Evolutionary conservation across 495 filamentous ascomycete genomes (phyloP), one percentile per base, ranked within the genome.

Genomic region (Xylaria intraflava): DNA sequence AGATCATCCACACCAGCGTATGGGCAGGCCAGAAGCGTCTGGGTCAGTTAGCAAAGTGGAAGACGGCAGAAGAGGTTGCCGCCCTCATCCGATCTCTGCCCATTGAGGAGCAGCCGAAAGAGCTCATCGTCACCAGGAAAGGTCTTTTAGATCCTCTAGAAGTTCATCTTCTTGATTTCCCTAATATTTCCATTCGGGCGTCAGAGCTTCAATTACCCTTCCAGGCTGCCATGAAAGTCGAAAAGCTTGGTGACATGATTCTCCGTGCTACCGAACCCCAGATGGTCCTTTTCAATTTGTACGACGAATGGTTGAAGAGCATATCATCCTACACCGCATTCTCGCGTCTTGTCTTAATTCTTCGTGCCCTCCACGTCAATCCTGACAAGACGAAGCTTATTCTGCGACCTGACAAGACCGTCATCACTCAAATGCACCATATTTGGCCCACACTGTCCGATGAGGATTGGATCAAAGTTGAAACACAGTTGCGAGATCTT

Each of bases 1-100:
- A 99, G 82, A 96, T 99, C 65, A 99, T 99, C 59, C 94, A 99
- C 73, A 99, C 94, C 3, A 96, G 91, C 62, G 94, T 99, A 35
- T 99, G 94, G 94, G 94, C 94, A 30, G 94, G 94, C 36, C 94
- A 99, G 70, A 99, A 99, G 72, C 94, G 94, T 87, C 78, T 99
- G 14, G 94, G 94, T 55, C 94, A 99, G 71, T 73, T 99, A 57
- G 94, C 94, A 26, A 99, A 99, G 68, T 99, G 94, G 94, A 99
- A 99, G 79, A 99, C 94, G 20, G 94, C 94, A 16, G 94, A 99
- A 85, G 94, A 99, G 89, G 94, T 97, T 16, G 94, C 92, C 0
- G 94, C 94, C 11, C 78, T 99, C 20, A 99, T 99, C 69, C 84
- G 94, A 53, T 99, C 94, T 8, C 77, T 99, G 31, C 94, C 94